A percentile compares a stretch with the other conserved stretches of the same genome.
These are phyloP conservation scores for Fusarium circinatum DNA, from an alignment of 2,329 filamentous ascomycete species.

Conservation along the genomic window DNA sequence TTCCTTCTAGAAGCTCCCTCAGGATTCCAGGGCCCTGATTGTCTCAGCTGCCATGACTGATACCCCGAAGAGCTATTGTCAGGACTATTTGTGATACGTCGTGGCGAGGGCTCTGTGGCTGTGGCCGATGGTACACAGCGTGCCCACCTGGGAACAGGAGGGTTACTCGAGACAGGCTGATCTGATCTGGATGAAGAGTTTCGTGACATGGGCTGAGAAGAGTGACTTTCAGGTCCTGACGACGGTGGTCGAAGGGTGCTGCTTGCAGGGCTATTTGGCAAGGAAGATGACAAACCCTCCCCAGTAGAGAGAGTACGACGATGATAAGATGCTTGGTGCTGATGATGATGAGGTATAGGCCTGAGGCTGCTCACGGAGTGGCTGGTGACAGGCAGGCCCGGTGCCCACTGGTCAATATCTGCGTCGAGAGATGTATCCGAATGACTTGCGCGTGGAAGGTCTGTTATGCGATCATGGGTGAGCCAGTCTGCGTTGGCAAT, in stretches of 20 bases:
- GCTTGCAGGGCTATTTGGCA: constrained; percentile 27
- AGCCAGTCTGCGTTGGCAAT: constrained; percentile 25
- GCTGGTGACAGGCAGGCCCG: constrained; percentile 24
- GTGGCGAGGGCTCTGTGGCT: constrained; percentile 37
- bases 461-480: background rate
- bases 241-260: constrained; percentile 29
- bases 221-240: constrained; percentile 24
- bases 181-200: constrained; percentile 30
- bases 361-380: constrained; percentile 28
- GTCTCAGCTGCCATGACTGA: constrained; percentile 23
- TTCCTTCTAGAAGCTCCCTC: constrained; percentile 11
- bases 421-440: constrained; percentile 27
- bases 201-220: constrained; percentile 36
- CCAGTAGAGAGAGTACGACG: constrained; percentile 19
- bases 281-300: constrained; percentile 20
- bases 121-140: constrained; percentile 24
- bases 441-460: constrained; percentile 6
- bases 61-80: constrained; percentile 21
- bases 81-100: background rate
- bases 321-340: background rate
- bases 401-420: constrained; percentile 27
- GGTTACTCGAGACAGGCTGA: background rate
- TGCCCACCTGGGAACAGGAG: background rate
- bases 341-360: background rate
- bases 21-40: constrained; percentile 30